Base-by-base conservation (phyloP, 768 basidiomycete species). In the Serpula lacrymans region DNA sequence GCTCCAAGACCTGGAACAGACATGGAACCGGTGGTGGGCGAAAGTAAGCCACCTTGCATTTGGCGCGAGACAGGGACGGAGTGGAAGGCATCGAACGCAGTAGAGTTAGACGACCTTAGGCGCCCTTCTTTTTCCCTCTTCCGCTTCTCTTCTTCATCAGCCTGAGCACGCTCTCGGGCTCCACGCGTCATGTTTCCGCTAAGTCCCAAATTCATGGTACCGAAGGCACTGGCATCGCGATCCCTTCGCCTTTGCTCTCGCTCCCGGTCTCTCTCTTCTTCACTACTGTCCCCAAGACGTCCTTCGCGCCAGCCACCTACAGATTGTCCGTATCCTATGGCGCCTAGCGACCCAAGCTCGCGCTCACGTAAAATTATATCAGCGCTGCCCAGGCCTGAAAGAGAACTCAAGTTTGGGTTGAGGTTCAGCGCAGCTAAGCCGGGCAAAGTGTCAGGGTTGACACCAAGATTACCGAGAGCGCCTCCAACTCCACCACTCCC, bases 41-140 rank as follows among this genome's bases (percentile, higher is more conserved):
- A 52, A 14, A 62, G 46, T 39, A 58, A 33, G 21, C 45, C 45
- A 10, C 45, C 29, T n/a, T 60, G 60, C 20, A 45, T 29, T 29
- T 47, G 59, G 49, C 62, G 53, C 12, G 60, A 48, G 2, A 27
- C 18, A 1, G 68, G 69, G 1, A 82, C 74, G 1, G 81, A 78
- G 56, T 89, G 82, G 67, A 90, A 92, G 2, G 87, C 83, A 52
- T 92, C 88, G 55, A 77, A 90, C 1, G 84, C 75, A 17, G 69
- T 66, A 2, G 74, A 55, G 48, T 67, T 64, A 35, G 62, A 63
- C 37, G 68, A 58, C 6, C 73, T 51, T 39, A 75, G 50, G 14
- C 60, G 53, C 16, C 68, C 65, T 34, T 74, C 74, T 57, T 75
- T 81, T 54, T 71, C 74, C 53, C 75, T 76, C 50, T 69, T 60